Evolutionary conservation across 768 basidiomycete species (phyloP).

Genomic region (Tulasnella sp.): DNA sequence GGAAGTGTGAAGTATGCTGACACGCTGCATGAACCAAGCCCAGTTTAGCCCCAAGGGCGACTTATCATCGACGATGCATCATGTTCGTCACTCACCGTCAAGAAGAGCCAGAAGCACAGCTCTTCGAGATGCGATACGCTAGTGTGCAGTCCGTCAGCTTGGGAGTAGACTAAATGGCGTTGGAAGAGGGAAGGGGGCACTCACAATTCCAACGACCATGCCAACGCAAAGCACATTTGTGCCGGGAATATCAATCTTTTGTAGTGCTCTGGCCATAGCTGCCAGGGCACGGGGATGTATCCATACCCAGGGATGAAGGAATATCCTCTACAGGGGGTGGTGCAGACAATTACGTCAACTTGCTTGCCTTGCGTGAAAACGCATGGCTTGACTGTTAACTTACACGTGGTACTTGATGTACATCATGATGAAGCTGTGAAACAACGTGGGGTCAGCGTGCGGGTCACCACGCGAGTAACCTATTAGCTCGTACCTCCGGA

Average conservation of each 20-base stretch:
- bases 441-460: conserved; percentile 64
- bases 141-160: conserved; percentile 40
- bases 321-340: conserved; percentile 29
- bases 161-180: no score
- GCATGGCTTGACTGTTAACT: no score
- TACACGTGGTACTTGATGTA: conserved; percentile 45
- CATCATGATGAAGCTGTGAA: conserved; percentile 52
- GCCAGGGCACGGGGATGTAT: conserved; percentile 42
- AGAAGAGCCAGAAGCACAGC: conserved; percentile 72
- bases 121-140: conserved; percentile 62
- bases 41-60: no score
- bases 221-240: conserved; percentile 56
- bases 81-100: conserved; percentile 24
- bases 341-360: no score
- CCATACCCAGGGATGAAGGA: conserved; percentile 24
- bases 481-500: conserved; percentile 1
- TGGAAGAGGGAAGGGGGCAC: conserved; percentile 22
- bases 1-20: conserved; percentile 41
- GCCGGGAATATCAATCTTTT: conserved; percentile 52
- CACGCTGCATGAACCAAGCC: conserved; percentile 28
- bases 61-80: no score
- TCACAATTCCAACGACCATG: conserved; percentile 70
- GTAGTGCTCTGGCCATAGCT: conserved; percentile 36
- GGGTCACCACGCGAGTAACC: conserved; percentile 18
- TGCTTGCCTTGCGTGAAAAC: conserved; percentile 49